These are phyloP conservation scores for Zymoseptoria tritici DNA, from an alignment of 2,329 filamentous ascomycete genomes.

Conservation along the genomic window DNA sequence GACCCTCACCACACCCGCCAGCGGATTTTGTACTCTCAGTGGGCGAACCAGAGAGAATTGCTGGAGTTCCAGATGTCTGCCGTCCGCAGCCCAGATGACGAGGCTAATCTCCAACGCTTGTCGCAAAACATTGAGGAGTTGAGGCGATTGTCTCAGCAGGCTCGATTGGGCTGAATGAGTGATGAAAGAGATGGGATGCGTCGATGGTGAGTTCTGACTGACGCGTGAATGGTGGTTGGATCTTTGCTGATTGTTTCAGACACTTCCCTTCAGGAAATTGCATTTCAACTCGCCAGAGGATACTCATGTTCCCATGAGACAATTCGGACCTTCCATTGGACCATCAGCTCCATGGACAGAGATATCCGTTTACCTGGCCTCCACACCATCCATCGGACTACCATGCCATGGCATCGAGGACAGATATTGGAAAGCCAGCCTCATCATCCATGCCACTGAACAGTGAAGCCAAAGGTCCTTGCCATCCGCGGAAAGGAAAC, in stretches of 20 bases:
- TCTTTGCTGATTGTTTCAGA: not conserved
- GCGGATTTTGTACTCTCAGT: conserved; percentile 18
- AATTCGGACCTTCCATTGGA: not conserved
- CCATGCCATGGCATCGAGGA: not conserved
- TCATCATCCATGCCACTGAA: not conserved
- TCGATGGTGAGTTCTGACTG: not conserved
- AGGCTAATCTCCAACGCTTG: conserved; percentile 17
- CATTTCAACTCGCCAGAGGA: not conserved
- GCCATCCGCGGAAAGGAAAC: not conserved
- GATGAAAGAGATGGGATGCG: not conserved
- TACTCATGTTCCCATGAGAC: not conserved
- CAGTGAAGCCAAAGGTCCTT: not conserved
- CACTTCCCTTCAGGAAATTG: not conserved
- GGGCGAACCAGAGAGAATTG: conserved; percentile 21
- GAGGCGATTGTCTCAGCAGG: conserved; percentile 20
- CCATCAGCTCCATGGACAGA: not conserved
- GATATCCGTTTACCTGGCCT: not conserved
- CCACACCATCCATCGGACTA: not conserved
- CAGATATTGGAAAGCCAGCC: not conserved
- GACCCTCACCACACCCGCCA: conserved; percentile 9
- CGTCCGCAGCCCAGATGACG: conserved; percentile 20
- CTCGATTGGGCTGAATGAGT: conserved; percentile 21
- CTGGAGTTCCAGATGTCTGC: conserved; percentile 20
- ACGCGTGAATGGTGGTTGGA: not conserved
- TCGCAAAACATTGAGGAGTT: conserved; percentile 22